A percentile compares a stretch with the other conserved stretches of the same genome.
These are phyloP conservation scores for Pleurotus eryngii DNA, from an alignment of 768 basidiomycete species.

Conservation along the genomic window DNA sequence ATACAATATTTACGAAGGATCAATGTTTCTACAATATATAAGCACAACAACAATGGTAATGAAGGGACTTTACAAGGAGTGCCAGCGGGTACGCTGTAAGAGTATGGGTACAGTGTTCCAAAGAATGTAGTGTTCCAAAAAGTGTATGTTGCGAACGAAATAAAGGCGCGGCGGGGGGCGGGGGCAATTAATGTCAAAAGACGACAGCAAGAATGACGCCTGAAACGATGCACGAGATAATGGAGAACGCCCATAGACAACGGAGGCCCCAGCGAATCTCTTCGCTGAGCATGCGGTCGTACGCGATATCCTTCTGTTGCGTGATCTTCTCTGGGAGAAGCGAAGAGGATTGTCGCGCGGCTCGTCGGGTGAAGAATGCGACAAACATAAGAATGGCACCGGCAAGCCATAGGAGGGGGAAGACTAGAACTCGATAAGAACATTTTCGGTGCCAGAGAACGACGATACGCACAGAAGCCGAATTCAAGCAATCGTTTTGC, in stretches of 20 bases:
- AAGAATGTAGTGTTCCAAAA: neutral
- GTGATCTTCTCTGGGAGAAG: neutral
- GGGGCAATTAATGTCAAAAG: neutral
- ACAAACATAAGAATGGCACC: conserved; percentile 5
- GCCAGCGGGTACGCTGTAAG: conserved; percentile 3
- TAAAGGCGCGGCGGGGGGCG: neutral
- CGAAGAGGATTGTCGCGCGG: neutral
- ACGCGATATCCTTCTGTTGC: neutral
- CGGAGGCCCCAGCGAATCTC: conserved; percentile 4
- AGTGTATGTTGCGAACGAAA: neutral
- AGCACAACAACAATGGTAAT: neutral
- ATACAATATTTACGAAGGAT: conserved; percentile 1
- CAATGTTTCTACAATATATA: neutral
- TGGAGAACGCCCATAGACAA: conserved; percentile 1
- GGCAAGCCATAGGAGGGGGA: conserved; percentile 1
- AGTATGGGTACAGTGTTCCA: neutral
- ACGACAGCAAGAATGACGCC: neutral
- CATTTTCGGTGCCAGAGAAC: neutral
- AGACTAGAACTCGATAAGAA: neutral
- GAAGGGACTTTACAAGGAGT: conserved; percentile 3
- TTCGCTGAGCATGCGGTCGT: conserved; percentile 1
- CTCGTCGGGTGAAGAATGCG: neutral
- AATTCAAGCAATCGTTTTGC: conserved; percentile 3
- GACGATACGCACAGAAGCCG: conserved; percentile 1
- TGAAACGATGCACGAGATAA: conserved; percentile 5